These are phyloP conservation scores for Melampsora larici-populina DNA, from an alignment of 1,284 basidiomycete genomes.

Conservation along the genomic window DNA sequence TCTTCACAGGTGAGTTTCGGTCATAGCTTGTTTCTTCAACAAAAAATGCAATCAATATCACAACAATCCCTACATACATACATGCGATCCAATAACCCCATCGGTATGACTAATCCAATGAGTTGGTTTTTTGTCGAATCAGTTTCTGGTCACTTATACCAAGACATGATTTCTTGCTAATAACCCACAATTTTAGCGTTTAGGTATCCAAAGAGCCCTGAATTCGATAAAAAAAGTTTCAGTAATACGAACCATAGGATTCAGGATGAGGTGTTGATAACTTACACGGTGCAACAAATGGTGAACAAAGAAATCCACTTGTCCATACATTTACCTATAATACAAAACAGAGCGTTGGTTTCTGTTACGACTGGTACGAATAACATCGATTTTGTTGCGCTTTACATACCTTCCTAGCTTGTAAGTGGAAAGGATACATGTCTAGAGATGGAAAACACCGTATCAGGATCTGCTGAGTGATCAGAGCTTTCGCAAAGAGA, in stretches of 20 bases:
- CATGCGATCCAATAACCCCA: constrained; percentile 70
- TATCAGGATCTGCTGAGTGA: too few relatives aligned
- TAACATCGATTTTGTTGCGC: too few relatives aligned
- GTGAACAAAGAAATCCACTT: constrained; percentile 44
- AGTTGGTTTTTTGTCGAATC: constrained; percentile 60
- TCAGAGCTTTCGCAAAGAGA: too few relatives aligned
- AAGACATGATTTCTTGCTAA: background rate
- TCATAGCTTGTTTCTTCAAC: constrained; percentile 70
- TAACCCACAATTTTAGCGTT: constrained; percentile 19
- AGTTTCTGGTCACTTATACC: too few relatives aligned
- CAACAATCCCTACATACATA: constrained; percentile 62
- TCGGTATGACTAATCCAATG: constrained; percentile 57
- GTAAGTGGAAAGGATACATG: constrained; percentile 70
- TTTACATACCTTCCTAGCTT: constrained; percentile 69
- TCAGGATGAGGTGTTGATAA: background rate
- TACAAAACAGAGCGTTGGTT: too few relatives aligned
- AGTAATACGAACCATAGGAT: background rate
- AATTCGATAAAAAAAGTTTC: background rate
- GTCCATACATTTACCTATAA: constrained; percentile 55
- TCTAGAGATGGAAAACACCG: constrained; percentile 53
- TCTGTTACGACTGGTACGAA: too few relatives aligned
- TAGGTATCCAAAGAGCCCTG: constrained; percentile 42
- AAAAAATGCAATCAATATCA: constrained; percentile 62
- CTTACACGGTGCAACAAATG: constrained; percentile 39
- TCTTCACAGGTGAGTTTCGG: constrained; percentile 61